Evolutionary conservation across 2,329 filamentous ascomycete genomes (phyloP).

Genomic region (Colletotrichum sp.): DNA sequence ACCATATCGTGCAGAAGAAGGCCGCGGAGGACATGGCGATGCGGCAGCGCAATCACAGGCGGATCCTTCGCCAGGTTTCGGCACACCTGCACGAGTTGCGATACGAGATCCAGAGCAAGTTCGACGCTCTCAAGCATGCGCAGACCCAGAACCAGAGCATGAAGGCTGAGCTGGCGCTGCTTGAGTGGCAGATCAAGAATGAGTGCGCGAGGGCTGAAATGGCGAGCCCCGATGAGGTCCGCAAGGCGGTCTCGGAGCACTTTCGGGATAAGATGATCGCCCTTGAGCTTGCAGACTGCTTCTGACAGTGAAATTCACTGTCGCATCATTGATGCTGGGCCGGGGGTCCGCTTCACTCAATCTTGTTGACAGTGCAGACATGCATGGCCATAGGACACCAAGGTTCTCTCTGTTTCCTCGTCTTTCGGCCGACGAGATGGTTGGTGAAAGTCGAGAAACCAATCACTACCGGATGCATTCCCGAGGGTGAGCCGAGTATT

Average conservation of each 20-base stretch:
- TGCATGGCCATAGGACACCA: not conserved
- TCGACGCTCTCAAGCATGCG: slow-evolving; percentile 19
- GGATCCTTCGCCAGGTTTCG: slow-evolving; percentile 30
- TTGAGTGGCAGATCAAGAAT: slow-evolving; percentile 1
- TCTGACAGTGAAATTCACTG: not conserved
- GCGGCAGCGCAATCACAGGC: slow-evolving; percentile 21
- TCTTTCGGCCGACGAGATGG: not conserved
- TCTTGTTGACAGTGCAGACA: not conserved
- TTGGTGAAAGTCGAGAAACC: not conserved
- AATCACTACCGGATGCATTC: not conserved
- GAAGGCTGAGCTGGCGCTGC: slow-evolving; percentile 1
- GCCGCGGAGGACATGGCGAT: slow-evolving; percentile 10
- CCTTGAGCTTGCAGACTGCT: slow-evolving; percentile 9
- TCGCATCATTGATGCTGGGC: not conserved
- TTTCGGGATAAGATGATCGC: slow-evolving; percentile 8
- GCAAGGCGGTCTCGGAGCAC: slow-evolving; percentile 15
- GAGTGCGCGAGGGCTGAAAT: slow-evolving; percentile 18
- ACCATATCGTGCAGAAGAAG: slow-evolving; percentile 21
- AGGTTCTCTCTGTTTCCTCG: not conserved
- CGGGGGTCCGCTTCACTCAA: not conserved
- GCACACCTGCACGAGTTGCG: slow-evolving; percentile 27
- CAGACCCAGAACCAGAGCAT: slow-evolving; percentile 10
- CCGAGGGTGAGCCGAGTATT: not conserved
- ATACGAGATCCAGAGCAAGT: slow-evolving; percentile 19
- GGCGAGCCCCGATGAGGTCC: slow-evolving; percentile 12